A percentile compares a stretch with the other conserved stretches of the same genome.
Evolutionary conservation across 1,139 yeast genomes (phyloP).

Genomic region (Taphrina betulina): DNA sequence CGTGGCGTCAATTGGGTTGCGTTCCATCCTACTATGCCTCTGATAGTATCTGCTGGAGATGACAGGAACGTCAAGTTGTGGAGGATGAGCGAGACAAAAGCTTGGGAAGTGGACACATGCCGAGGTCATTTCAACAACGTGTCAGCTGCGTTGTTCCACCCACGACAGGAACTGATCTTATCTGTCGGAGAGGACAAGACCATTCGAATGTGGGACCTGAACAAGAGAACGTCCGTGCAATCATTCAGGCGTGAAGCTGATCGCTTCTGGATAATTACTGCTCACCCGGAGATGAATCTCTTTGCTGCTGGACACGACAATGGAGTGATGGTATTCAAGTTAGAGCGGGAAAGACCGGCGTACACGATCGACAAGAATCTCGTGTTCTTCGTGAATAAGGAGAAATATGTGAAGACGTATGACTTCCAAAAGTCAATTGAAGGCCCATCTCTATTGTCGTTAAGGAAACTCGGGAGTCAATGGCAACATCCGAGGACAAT

Average conservation of each 20-base stretch:
- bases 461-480: constrained; percentile 78
- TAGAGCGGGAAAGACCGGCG: constrained; percentile 97
- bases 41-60: constrained; percentile 94
- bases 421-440: constrained; percentile 66
- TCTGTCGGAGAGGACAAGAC: constrained; percentile 97
- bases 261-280: constrained; percentile 88
- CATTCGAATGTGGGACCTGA: constrained; percentile 95
- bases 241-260: constrained; percentile 93
- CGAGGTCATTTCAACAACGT: constrained; percentile 96
- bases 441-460: constrained; percentile 64
- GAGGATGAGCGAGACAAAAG: constrained; percentile 97
- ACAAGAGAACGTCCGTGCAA: constrained; percentile 88
- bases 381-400: constrained; percentile 73
- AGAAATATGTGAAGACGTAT: constrained; percentile 79
- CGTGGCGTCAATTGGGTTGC: constrained; percentile 98
- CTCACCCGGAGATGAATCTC: constrained; percentile 85
- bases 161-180: constrained; percentile 84
- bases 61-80: constrained; percentile 92
- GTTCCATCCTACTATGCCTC: constrained; percentile 94
- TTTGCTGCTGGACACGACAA: constrained; percentile 97
- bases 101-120: constrained; percentile 99
- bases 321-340: constrained; percentile 97
- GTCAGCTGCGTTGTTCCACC: constrained; percentile 86
- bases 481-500: constrained; percentile 84
- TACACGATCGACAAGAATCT: constrained; percentile 66